phyloP scores from a whole-genome alignment of 768 basidiomycete species.

The Agaricus sinodeliciosus region DNA sequence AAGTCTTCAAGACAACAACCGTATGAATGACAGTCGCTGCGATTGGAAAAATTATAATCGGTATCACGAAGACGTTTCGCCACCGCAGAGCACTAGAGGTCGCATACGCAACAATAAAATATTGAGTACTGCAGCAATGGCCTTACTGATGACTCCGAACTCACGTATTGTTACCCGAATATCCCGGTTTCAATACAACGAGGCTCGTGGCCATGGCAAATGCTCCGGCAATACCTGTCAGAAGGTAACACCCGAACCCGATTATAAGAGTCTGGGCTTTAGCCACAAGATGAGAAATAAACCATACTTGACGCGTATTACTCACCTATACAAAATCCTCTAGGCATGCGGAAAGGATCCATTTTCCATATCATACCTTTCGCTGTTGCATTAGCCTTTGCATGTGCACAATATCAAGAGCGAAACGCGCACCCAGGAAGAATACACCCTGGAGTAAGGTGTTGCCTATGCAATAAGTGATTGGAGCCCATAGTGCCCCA shows the following conservation, averaged over 20 bases:
- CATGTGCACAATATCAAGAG: background rate
- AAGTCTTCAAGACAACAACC: slow-evolving; percentile 32
- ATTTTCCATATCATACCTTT: slow-evolving; percentile 60
- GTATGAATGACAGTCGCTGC: slow-evolving; percentile 36
- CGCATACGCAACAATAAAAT: background rate
- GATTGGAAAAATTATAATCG: slow-evolving; percentile 43
- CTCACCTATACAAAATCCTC: slow-evolving; percentile 50
- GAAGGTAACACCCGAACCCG: slow-evolving; percentile 34
- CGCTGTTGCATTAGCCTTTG: background rate
- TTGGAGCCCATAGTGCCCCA: slow-evolving; percentile 40
- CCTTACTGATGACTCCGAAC: slow-evolving; percentile 11
- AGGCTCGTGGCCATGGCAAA: slow-evolving; percentile 38
- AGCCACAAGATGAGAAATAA: background rate
- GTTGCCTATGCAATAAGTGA: slow-evolving; percentile 42
- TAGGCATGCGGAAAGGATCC: slow-evolving; percentile 55
- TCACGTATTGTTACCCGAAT: slow-evolving; percentile 30
- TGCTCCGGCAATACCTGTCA: slow-evolving; percentile 36
- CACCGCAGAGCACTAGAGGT: slow-evolving; percentile 39
- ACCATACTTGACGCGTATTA: background rate
- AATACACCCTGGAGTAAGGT: slow-evolving; percentile 50
- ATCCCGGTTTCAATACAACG: slow-evolving; percentile 34
- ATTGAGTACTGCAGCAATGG: slow-evolving; percentile 8
- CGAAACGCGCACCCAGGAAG: slow-evolving; percentile 45
- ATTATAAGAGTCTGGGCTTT: slow-evolving; percentile 39
- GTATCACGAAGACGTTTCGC: slow-evolving; percentile 36